These are phyloP conservation scores for Neocatenulostroma microsporum DNA, from an alignment of 2,329 filamentous ascomycete genomes.

Conservation along the genomic window DNA sequence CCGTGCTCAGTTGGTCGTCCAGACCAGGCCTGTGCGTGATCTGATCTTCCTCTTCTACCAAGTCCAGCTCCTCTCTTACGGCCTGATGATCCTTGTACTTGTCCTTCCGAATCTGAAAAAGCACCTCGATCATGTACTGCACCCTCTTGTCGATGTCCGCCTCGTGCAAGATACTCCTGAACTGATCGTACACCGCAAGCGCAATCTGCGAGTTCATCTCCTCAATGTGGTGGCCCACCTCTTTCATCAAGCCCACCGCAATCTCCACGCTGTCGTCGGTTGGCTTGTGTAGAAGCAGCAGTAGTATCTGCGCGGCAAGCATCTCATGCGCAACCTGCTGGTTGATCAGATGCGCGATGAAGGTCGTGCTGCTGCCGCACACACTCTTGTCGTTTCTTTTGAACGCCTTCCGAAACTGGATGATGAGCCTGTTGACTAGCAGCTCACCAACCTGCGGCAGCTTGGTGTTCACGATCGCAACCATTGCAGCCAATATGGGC, in stretches of 20 bases:
- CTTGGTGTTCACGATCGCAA: slow-evolving; percentile 95
- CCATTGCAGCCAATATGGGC: slow-evolving; percentile 92
- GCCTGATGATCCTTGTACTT: slow-evolving; percentile 92
- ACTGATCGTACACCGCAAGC: slow-evolving; percentile 88
- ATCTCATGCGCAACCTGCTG: slow-evolving; percentile 94
- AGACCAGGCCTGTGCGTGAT: slow-evolving; percentile 82
- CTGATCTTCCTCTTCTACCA: slow-evolving; percentile 96
- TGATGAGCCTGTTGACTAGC: slow-evolving; percentile 71
- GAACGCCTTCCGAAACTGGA: slow-evolving; percentile 93
- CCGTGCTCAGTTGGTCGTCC: slow-evolving; percentile 74
- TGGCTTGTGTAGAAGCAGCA: slow-evolving; percentile 87
- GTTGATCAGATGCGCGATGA: slow-evolving; percentile 91
- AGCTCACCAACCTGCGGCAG: slow-evolving; percentile 90
- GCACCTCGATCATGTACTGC: slow-evolving; percentile 98
- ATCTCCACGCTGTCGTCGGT: slow-evolving; percentile 98
- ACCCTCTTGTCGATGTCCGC: slow-evolving; percentile 94
- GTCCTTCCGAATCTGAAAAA: slow-evolving; percentile 95
- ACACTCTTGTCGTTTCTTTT: slow-evolving; percentile 96
- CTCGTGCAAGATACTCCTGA: slow-evolving; percentile 90
- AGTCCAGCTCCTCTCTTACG: slow-evolving; percentile 82
- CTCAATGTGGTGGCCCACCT: slow-evolving; percentile 88
- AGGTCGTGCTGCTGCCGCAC: slow-evolving; percentile 84
- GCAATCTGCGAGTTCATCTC: slow-evolving; percentile 89
- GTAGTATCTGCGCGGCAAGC: slow-evolving; percentile 81
- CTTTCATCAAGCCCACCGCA: slow-evolving; percentile 83